Conservation (phyloP, 1,284 basidiomycete genomes). For the Xerocomus minutiporus region DNA sequence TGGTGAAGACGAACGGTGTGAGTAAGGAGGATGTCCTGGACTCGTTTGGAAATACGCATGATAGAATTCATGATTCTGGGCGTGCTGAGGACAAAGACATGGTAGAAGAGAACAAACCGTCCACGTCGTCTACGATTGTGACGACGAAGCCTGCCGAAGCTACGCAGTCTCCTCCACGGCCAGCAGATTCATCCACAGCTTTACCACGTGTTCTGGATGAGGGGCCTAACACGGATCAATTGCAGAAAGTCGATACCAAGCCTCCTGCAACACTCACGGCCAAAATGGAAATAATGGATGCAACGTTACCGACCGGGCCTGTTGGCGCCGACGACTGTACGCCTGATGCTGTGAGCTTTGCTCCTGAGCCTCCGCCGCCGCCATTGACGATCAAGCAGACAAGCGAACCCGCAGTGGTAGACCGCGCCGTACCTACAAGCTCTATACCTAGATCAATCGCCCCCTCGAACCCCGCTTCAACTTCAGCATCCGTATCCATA, state of each 20-base stretch:
- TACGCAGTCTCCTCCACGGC: slow-evolving; percentile 1
- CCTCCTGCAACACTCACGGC: slow-evolving; percentile 21
- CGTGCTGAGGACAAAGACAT: background rate
- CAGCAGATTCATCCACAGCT: background rate
- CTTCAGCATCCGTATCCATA: slow-evolving; percentile 15
- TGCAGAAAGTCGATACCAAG: slow-evolving; percentile 5
- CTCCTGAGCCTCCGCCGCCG: slow-evolving; percentile 33
- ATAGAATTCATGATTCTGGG: background rate
- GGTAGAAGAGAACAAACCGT: background rate
- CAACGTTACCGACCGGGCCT: slow-evolving; percentile 21
- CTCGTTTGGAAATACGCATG: background rate
- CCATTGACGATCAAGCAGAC: slow-evolving; percentile 28
- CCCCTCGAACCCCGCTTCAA: slow-evolving; percentile 3
- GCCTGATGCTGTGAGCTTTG: slow-evolving; percentile 27
- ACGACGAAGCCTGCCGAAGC: background rate
- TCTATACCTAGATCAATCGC: background rate
- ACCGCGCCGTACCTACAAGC: background rate
- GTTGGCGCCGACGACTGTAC: slow-evolving; percentile 17
- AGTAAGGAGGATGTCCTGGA: slow-evolving; percentile 1
- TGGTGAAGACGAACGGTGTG: slow-evolving; percentile 10
- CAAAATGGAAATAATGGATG: slow-evolving; percentile 34
- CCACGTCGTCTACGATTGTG: background rate
- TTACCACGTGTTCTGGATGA: slow-evolving; percentile 5
- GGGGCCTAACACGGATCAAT: slow-evolving; percentile 7
- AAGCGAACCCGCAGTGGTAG: slow-evolving; percentile 14